phyloP scores from a whole-genome alignment of 345 rosid species.

The Syzygium aqueum region DNA sequence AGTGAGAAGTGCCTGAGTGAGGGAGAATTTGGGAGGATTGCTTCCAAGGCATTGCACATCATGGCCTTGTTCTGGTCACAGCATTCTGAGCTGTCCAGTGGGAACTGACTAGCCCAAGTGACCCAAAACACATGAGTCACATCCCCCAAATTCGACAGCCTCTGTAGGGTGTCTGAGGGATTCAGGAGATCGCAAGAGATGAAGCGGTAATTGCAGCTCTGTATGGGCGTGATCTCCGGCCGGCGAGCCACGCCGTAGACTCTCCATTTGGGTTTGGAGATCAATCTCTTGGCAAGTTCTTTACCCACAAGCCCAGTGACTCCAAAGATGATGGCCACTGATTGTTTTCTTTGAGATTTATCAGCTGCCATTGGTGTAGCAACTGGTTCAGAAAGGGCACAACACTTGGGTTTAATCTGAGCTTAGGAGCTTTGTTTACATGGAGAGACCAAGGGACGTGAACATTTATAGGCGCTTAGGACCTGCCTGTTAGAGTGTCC shows the following conservation, averaged over 20 bases:
- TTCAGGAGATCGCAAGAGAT: slow-evolving; percentile 67
- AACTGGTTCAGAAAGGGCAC: not conserved
- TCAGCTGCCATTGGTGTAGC: not conserved
- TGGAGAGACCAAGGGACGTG: not conserved
- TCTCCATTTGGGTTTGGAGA: slow-evolving; percentile 53
- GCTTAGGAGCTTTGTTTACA: not conserved
- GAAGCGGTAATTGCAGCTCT: slow-evolving; percentile 39
- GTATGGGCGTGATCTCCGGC: slow-evolving; percentile 32
- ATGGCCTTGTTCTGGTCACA: slow-evolving; percentile 59
- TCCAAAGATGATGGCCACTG: slow-evolving; percentile 69
- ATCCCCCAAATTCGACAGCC: slow-evolving; percentile 29
- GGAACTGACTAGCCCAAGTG: slow-evolving; percentile 67
- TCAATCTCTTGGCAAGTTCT: slow-evolving; percentile 46
- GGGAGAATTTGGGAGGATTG: slow-evolving; percentile 39
- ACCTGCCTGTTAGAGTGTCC: not conserved
- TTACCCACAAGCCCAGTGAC: slow-evolving; percentile 86
- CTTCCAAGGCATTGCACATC: slow-evolving; percentile 60
- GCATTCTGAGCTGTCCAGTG: slow-evolving; percentile 49
- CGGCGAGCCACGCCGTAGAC: slow-evolving; percentile 76
- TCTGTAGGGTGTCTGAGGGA: slow-evolving; percentile 38
- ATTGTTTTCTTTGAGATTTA: not conserved
- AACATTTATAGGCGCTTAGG: not conserved
- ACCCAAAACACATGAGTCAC: slow-evolving; percentile 81
- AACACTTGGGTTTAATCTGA: not conserved
- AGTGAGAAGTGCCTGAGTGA: slow-evolving; percentile 63